A percentile compares a stretch with the other conserved stretches of the same genome.
Conservation (phyloP, 2,329 filamentous ascomycete genomes). For the Hymenotorrendiella dingleyae region DNA sequence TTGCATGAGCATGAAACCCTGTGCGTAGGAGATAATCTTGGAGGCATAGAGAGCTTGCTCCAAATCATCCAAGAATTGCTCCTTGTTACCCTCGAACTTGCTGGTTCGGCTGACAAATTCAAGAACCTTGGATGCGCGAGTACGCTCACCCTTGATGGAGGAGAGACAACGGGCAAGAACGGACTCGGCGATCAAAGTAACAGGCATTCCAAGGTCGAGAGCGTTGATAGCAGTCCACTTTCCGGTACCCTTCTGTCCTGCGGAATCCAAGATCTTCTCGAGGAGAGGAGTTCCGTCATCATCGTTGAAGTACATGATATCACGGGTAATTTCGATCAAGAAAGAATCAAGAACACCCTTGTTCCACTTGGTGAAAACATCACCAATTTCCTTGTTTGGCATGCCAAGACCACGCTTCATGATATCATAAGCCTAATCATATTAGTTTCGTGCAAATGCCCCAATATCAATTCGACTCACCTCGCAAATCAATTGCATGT, state of each 20-base stretch:
- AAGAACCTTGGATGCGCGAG: slow-evolving; percentile 72
- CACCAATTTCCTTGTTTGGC: slow-evolving; percentile 88
- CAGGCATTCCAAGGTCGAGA: slow-evolving; percentile 95
- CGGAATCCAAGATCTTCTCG: slow-evolving; percentile 98
- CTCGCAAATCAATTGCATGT: slow-evolving; percentile 99
- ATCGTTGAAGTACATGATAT: slow-evolving; percentile 98
- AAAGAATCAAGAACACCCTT: slow-evolving; percentile 97
- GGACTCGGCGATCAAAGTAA: slow-evolving; percentile 95
- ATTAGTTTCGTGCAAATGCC: slow-evolving; percentile 16
- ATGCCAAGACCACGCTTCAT: slow-evolving; percentile 96
- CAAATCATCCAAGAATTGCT: slow-evolving; percentile 91
- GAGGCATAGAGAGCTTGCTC: slow-evolving; percentile 99
- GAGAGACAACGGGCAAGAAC: slow-evolving; percentile 94
- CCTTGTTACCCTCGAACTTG: slow-evolving; percentile 83
- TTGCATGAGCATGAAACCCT: slow-evolving; percentile 99
- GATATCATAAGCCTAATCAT: slow-evolving; percentile 97
- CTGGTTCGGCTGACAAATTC: slow-evolving; percentile 65
- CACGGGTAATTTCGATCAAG: slow-evolving; percentile 97
- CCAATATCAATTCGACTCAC: too few species aligned
- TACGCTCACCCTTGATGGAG: slow-evolving; percentile 89
- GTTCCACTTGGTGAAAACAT: slow-evolving; percentile 95
- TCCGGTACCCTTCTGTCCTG: slow-evolving; percentile 98
- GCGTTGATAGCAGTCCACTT: slow-evolving; percentile 99
- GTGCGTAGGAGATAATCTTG: slow-evolving; percentile 99
- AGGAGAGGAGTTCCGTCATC: slow-evolving; percentile 85